Evolutionary conservation across 1,139 yeast species (phyloP).

Genomic region (Debaryomyces subglobosus): DNA sequence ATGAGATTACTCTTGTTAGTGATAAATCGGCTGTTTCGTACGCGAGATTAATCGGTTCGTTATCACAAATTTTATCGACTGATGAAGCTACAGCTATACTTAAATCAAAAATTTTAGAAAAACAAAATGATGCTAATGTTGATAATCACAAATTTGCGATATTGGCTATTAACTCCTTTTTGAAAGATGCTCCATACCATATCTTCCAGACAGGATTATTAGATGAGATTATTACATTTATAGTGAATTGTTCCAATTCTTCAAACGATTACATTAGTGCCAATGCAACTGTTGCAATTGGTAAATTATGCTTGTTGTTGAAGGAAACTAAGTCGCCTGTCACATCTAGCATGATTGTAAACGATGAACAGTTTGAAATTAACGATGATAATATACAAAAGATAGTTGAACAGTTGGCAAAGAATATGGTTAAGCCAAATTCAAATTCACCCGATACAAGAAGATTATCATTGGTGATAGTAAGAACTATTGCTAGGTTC

Average conservation of each 20-base stretch:
- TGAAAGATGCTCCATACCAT: constrained; percentile 72
- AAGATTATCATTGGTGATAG: constrained; percentile 74
- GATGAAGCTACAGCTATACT: constrained; percentile 70
- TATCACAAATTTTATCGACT: constrained; percentile 64
- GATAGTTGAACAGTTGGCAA: constrained; percentile 54
- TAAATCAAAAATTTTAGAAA: constrained; percentile 59
- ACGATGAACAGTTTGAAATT: constrained; percentile 32
- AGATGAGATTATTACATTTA: constrained; percentile 49
- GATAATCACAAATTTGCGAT: constrained; percentile 61
- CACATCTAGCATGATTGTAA: constrained; percentile 15
- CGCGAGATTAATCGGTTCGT: constrained; percentile 77
- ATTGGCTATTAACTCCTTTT: constrained; percentile 75
- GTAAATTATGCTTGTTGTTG: constrained; percentile 67
- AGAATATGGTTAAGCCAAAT: constrained; percentile 51
- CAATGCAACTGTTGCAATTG: constrained; percentile 80
- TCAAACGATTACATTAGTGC: constrained; percentile 64
- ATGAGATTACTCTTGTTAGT: constrained; percentile 57
- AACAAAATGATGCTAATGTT: constrained; percentile 39
- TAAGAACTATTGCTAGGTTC: constrained; percentile 73
- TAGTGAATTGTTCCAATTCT: constrained; percentile 51
- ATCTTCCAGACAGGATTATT: constrained; percentile 55
- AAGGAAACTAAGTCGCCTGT: constrained; percentile 47
- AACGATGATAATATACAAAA: constrained; percentile 35
- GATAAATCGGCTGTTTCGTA: constrained; percentile 69
- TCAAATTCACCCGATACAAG: constrained; percentile 78